Conservation (phyloP, 1,139 yeast species). For the Casaregolazyma suthepensis region DNA sequence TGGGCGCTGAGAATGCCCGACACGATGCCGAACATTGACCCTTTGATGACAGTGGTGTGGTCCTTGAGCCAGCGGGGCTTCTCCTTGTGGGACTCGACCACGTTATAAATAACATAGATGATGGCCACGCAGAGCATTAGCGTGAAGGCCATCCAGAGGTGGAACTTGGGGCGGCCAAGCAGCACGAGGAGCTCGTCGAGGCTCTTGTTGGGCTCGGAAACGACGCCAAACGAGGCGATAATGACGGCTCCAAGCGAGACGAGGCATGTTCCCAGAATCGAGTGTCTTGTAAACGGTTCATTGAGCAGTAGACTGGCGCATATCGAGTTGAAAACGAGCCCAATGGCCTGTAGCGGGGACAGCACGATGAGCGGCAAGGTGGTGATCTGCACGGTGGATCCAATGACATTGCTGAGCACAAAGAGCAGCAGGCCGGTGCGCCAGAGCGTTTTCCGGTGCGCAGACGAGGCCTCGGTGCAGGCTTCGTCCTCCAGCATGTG, state of each 20-base stretch:
- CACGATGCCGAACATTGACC: constrained; percentile 58
- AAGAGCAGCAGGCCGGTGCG: constrained; percentile 66
- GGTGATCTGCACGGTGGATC: constrained; percentile 77
- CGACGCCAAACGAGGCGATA: constrained; percentile 70
- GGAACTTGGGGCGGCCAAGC: constrained; percentile 37
- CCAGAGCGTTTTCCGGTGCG: constrained; percentile 55
- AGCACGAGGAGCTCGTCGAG: constrained; percentile 42
- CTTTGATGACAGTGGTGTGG: constrained; percentile 29
- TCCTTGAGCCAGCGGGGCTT: constrained; percentile 1
- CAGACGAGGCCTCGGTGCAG: constrained; percentile 31
- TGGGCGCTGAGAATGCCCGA: constrained; percentile 84
- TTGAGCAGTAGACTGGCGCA: constrained; percentile 64
- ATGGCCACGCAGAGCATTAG: constrained; percentile 28
- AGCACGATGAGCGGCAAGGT: constrained; percentile 75
- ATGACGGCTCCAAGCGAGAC: constrained; percentile 71
- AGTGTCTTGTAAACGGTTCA: constrained; percentile 56
- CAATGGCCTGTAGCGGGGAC: constrained; percentile 85
- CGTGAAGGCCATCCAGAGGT: constrained; percentile 42
- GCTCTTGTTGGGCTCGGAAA: constrained; percentile 47
- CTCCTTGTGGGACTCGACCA: constrained; percentile 2
- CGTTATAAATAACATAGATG: constrained; percentile 19
- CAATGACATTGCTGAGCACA: constrained; percentile 67
- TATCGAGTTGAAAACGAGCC: constrained; percentile 76
- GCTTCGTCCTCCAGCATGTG: constrained; percentile 39
- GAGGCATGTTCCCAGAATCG: constrained; percentile 59